Base-by-base conservation (phyloP, 2,329 filamentous ascomycete species). In the Phyllosticta citriasiana region DNA sequence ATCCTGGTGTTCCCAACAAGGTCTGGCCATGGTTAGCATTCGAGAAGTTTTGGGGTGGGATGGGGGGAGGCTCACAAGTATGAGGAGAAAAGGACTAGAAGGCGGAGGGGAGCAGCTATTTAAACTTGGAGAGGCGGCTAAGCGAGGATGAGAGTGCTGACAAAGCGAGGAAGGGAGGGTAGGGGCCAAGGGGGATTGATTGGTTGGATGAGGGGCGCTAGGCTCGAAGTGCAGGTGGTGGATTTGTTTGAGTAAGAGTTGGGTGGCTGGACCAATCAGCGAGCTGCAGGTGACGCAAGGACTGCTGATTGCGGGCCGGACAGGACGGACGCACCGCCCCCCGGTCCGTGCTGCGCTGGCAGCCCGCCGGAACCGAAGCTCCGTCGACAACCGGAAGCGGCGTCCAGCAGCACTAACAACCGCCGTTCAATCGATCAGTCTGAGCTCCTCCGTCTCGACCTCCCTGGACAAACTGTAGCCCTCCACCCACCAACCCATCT, bases 1-100 rank as follows among this genome's bases (percentile, higher is more conserved):
- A 71, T 64, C 70, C 64, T 60, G 59, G 64, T 59, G 62, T 65
- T 66, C 67, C 64, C 65, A 66, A 68, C 65, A 70, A 72, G 69
- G 69, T 22, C 19, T 22, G 19, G 19, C 2, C 19, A 2, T 22
- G 1, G 19, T 71, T 62, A 61, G 40, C n/a, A 47, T 47, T 7
- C 27, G 6, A 7, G 7, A 30, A 30, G 2, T 7, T 7, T 7
- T 1, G 0, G 27, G 4, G 2, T 30, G 3, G 27, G 27, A 4
- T 4, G 27, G 3, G 27, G 27, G 27, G 7, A 30, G 27, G 3
- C 27, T 30, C 27, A 22, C 19, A 22, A 22, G 19, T 22, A 22
- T 22, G 19, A 14, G 9, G 33, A 9, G 10, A 12, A 3, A 40
- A 14, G 7, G 16, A 40, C n/a, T n/a, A 40, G 30, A 40, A 14